A percentile compares a stretch with the other conserved stretches of the same genome.
Evolutionary conservation across 495 filamentous ascomycete genomes (phyloP).

Genomic region (Recurvomyces mirabilis): DNA sequence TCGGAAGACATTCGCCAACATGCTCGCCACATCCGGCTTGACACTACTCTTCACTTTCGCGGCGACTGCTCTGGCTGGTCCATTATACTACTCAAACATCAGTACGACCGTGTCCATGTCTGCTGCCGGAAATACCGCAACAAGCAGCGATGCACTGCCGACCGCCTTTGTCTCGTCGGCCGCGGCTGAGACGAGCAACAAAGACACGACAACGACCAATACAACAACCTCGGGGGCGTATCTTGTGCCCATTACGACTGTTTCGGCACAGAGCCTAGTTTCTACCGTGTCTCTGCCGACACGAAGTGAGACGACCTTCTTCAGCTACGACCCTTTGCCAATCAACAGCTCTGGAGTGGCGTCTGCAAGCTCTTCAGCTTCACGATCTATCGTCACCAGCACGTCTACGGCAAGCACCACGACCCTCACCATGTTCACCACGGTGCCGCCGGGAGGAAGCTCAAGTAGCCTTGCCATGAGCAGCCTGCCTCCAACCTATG

Average conservation of each 20-base stretch:
- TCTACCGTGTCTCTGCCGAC: background rate
- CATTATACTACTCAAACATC: background rate
- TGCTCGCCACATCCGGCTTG: background rate
- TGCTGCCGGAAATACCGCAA: background rate
- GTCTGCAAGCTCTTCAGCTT: background rate
- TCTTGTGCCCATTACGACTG: too few relatives aligned
- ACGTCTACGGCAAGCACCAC: background rate
- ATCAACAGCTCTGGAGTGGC: background rate
- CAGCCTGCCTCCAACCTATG: background rate
- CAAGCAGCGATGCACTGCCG: background rate
- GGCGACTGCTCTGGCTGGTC: background rate
- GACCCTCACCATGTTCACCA: constrained; percentile 9
- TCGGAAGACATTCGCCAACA: background rate
- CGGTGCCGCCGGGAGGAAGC: background rate
- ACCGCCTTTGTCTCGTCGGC: too few relatives aligned
- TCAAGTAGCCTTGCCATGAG: background rate
- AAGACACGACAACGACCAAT: too few relatives aligned
- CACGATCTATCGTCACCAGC: background rate
- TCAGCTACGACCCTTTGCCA: constrained; percentile 5
- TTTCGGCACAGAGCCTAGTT: background rate
- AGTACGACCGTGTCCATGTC: background rate
- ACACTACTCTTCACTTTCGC: background rate
- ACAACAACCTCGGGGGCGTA: background rate
- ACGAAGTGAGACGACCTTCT: too few relatives aligned
- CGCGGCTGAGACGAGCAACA: too few relatives aligned